Evolutionary conservation across 352 stramenopile species (phyloP), one percentile per base, ranked within the genome.

Genomic region (Pythium rishiriense): DNA sequence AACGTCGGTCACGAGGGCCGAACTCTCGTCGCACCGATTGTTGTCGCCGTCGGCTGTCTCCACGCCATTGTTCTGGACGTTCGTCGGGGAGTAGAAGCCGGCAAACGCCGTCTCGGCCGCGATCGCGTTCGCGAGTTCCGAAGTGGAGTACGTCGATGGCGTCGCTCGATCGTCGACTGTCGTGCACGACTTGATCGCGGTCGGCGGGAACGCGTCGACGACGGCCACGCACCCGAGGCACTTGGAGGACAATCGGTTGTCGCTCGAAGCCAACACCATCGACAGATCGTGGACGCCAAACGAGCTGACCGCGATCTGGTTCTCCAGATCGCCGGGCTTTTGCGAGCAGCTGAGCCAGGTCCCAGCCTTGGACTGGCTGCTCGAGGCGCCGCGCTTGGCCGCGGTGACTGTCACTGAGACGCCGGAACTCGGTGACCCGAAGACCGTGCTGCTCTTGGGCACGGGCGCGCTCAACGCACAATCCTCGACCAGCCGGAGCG

Each of bases 151-250:
- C 12, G 11, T 28, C 8, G 21, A 24, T 11, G 31, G 17, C 11
- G 49, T 57, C 6, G 49, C 10, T 6, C 33, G n/a, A n/a, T 57
- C 11, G 19, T 45, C 28, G 4, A 4, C 17, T 42, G 28, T 39
- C 26, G 48, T 22, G 28, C 48, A 55, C 48, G 15, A 10, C 6
- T 25, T 25, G 14, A 24, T 39, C 15, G 48, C 14, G 2, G 26
- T 55, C 3, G 79, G 79, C 24, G 75, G 79, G 54, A 70, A 68
- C 0, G 74, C 64, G 46, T 88, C 79, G 1, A 77, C 60, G n/a
- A 88, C 73, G 0, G 73, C 68, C 6, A 88, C 37, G 41, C 79
- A 88, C 8, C 76, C 79, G 12, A 53, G 45, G 49, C 76, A 88
- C 19, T 47, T 35, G 31, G 5, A 35, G 31, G 31, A 59, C 4